Base-by-base conservation (phyloP, 768 basidiomycete species). In the Coprinellus aureogranulatus region DNA sequence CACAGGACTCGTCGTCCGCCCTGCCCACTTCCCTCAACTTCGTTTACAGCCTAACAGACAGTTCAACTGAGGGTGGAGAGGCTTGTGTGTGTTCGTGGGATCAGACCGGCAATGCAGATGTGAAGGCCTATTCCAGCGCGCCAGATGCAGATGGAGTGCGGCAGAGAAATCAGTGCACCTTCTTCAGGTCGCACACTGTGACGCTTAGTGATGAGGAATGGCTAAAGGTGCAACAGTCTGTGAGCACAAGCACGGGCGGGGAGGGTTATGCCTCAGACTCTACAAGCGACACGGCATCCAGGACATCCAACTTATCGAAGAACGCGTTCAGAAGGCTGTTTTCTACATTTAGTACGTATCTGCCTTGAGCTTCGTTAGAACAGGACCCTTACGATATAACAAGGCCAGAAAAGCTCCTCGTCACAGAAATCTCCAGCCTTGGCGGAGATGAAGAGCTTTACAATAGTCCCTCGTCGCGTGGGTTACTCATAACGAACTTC, bases 131-230 rank as follows among this genome's bases (percentile, higher is more conserved):
- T 4, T 45, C 57, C 28, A 25, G 18, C n/a, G 8, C 39, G 1
- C 26, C 27, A 39, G 30, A 34, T 5, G 6, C 51, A 2, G 41
- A 44, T 23, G 39, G 49, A 18, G 30, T 18, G 14, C 23, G 45
- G 41, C 18, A 26, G 22, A 41, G 52, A 14, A 58, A 58, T 44
- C 57, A 58, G 45, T 58, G 57, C 44, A 58, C 52, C 11, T 58
- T 58, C 25, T 12, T 58, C 18, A 4, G 57, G 34, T 58, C 51
- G 18, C 30, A 46, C 25, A 58, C 57, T 1, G 31, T 53, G 6
- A 53, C 52, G 12, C 27, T 58, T 22, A 46, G 57, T 48, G 57
- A 58, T 2, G 51, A 47, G 9, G 57, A 58, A 23, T 58, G 57
- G 57, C 10, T 23, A 9, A 58, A 53, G 44, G n/a, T 58, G 0